Evolutionary conservation across 2,329 filamentous ascomycete species (phyloP), one percentile per base, ranked within the genome.

Genomic region (Pseudogymnoascus sp.): DNA sequence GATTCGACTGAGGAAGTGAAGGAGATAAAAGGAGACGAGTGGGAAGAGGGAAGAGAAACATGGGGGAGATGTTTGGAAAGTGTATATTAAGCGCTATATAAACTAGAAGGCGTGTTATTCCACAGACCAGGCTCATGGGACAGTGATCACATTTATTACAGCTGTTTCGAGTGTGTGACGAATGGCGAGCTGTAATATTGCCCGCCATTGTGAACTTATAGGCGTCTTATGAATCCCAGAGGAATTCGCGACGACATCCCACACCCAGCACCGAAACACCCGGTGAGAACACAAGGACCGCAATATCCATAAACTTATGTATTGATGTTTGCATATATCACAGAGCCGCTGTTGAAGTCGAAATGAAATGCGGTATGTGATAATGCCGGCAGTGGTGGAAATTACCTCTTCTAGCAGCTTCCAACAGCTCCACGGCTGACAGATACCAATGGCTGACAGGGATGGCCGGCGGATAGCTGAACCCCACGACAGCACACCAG

Each of bases 51-150:
- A 47, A 26, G 41, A 29, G 3, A 6, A 8, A 10, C 15, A 21
- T 17, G 39, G 24, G 41, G n/a, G 41, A 29, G 41, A 29, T 47
- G 41, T 47, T 29, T 29, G 11, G 41, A 47, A 47, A 47, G 41
- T 47, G 21, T 47, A 47, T 47, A 47, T 47, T 47, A 47, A 29
- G 41, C 41, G 41, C 41, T 47, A 47, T 47, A 47, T 47, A 47
- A 47, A 47, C 41, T 47, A 47, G 41, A 47, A 47, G 41, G 41
- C 41, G 41, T 47, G 41, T 47, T 47, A 47, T 47, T 29, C 41
- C 41, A 47, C 41, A 21, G 21, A 29, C 41, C 21, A 29, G 17
- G 41, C 21, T 29, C 24, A 26, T 21, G 15, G 41, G 24, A 29
- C 41, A 47, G 24, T 47, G 41, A n/a, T 26, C 11, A n/a, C 17